Conservation (phyloP, 257 asterid species). For the Dorcoceras hygrometricum region DNA sequence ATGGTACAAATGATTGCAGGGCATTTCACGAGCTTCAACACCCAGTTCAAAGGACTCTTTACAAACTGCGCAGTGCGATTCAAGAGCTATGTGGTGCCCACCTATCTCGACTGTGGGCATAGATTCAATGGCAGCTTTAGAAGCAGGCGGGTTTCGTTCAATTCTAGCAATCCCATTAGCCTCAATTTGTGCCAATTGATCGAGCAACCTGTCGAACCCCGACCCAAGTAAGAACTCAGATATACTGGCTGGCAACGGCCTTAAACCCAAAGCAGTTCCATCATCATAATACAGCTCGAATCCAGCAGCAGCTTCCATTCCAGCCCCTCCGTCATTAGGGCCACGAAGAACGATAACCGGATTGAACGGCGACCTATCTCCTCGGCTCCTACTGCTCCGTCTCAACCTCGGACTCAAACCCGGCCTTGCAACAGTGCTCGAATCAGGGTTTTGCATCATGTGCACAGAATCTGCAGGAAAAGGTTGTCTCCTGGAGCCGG, state of each 20-base stretch:
- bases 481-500: conserved; percentile 62
- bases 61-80: conserved; percentile 77
- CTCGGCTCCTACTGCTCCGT: conserved; percentile 59
- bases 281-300: conserved; percentile 80
- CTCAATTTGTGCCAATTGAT: conserved; percentile 70
- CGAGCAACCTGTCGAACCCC: conserved; percentile 76
- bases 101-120: conserved; percentile 59
- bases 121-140: conserved; percentile 75
- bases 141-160: conserved; percentile 68
- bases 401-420: conserved; percentile 53
- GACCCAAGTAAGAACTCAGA: conserved; percentile 82
- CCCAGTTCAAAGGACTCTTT: conserved; percentile 78
- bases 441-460: conserved; percentile 43
- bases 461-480: conserved; percentile 64
- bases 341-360: conserved; percentile 90
- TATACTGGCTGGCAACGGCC: conserved; percentile 70
- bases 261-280: conserved; percentile 76
- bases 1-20: conserved; percentile 84
- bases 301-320: conserved; percentile 33
- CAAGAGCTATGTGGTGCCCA: conserved; percentile 43
- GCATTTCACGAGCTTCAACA: conserved; percentile 72
- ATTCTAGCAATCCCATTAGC: conserved; percentile 64
- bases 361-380: conserved; percentile 82
- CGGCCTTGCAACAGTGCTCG: conserved; percentile 33
- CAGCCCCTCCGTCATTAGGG: conserved; percentile 36